Percentiles rank a stretch among this genome's conserved stretches.
Conservation (phyloP, 2,329 filamentous ascomycete species). For the Pseudocercospora macadamiae region DNA sequence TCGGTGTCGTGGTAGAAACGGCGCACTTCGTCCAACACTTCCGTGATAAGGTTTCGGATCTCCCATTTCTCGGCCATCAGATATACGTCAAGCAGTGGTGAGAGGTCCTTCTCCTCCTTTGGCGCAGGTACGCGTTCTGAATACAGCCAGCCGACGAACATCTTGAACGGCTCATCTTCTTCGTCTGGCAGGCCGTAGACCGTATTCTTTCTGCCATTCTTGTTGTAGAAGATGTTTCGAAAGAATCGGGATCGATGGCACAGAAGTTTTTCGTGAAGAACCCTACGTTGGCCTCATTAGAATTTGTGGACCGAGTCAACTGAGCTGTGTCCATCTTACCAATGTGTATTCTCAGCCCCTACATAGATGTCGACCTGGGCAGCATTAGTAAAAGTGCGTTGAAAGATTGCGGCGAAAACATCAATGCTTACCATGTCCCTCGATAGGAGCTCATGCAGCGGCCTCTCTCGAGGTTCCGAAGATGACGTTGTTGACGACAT, state of each 20-base stretch:
- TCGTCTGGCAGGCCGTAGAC: conserved; percentile 56
- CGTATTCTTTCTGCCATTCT: conserved; percentile 39
- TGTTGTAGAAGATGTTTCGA: conserved; percentile 54
- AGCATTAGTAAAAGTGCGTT: neutral
- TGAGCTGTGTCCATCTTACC: conserved; percentile 32
- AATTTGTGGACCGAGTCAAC: neutral
- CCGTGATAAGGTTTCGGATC: conserved; percentile 51
- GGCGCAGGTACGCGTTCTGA: conserved; percentile 50
- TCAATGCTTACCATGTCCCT: conserved; percentile 51
- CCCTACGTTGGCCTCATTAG: too few species aligned
- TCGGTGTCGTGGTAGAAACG: conserved; percentile 57
- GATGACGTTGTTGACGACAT: conserved; percentile 21
- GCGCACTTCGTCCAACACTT: conserved; percentile 54
- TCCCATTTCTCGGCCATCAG: conserved; percentile 58
- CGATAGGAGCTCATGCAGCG: conserved; percentile 55
- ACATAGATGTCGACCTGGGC: conserved; percentile 56
- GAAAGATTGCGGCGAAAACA: neutral
- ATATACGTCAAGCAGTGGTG: conserved; percentile 57
- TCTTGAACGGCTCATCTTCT: conserved; percentile 55
- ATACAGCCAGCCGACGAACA: conserved; percentile 60
- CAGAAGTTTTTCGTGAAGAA: conserved; percentile 60
- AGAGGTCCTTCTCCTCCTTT: conserved; percentile 54
- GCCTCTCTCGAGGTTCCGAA: conserved; percentile 39
- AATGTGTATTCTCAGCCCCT: conserved; percentile 57
- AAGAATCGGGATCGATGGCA: conserved; percentile 59